These are phyloP conservation scores for Coriolopsis trogii DNA, from an alignment of 1,284 basidiomycete species.

Conservation along the genomic window DNA sequence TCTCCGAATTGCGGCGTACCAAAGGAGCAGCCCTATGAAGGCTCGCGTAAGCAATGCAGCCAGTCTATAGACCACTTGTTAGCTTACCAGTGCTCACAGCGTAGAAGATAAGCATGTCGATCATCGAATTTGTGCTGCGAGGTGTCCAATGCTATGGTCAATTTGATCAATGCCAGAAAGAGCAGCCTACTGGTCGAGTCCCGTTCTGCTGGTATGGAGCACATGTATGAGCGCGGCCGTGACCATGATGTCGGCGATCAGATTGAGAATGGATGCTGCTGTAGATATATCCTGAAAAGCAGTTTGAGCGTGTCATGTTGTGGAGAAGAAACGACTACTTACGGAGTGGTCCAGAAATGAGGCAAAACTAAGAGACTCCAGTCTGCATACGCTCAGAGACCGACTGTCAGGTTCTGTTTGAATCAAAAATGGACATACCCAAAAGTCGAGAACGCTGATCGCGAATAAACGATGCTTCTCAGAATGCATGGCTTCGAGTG, in stretches of 20 bases:
- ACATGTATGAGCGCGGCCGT: background rate
- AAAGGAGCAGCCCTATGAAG: background rate
- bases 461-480: too few species aligned
- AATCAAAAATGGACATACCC: too few species aligned
- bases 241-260: background rate
- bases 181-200: background rate
- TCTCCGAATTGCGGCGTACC: background rate
- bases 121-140: background rate
- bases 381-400: too few species aligned
- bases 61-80: too few species aligned
- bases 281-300: background rate
- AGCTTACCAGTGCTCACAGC: background rate
- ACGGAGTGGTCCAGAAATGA: too few species aligned
- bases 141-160: background rate
- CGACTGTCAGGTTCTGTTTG: too few species aligned
- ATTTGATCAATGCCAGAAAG: background rate
- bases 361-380: too few species aligned
- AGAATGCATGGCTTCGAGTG: too few species aligned
- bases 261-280: background rate
- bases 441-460: too few species aligned
- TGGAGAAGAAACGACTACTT: background rate
- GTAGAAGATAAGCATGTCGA: background rate
- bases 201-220: background rate
- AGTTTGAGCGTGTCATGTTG: background rate
- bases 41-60: too few species aligned